Conservation (phyloP, 345 rosid genomes). For the Pelargonium nanum region DNA sequence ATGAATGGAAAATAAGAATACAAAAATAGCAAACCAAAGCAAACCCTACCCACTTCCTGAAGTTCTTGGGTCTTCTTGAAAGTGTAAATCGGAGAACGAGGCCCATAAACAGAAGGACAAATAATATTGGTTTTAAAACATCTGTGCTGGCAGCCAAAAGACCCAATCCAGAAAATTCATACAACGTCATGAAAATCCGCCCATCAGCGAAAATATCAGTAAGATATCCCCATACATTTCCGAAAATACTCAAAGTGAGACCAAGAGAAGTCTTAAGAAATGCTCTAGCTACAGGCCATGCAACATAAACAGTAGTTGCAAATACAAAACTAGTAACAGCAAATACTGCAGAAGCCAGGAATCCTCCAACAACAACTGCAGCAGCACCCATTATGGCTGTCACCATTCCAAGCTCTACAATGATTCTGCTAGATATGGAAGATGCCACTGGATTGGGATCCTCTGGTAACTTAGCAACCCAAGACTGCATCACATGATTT, state of each 20-base stretch:
- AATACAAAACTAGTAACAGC: slow-evolving; percentile 74
- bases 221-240: slow-evolving; percentile 52
- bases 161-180: slow-evolving; percentile 60
- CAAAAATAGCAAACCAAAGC: slow-evolving; percentile 9
- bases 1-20: slow-evolving; percentile 2
- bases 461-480: slow-evolving; percentile 63
- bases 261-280: slow-evolving; percentile 56
- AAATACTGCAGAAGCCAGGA: slow-evolving; percentile 77
- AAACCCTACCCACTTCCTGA: slow-evolving; percentile 79
- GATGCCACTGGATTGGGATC: slow-evolving; percentile 81
- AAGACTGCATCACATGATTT: too few species aligned
- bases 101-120: slow-evolving; percentile 75
- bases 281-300: slow-evolving; percentile 73
- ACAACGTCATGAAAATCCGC: slow-evolving; percentile 52
- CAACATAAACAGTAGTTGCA: slow-evolving; percentile 59
- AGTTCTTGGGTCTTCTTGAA: slow-evolving; percentile 90
- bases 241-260: slow-evolving; percentile 40
- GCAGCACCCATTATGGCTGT: slow-evolving; percentile 81
- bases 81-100: slow-evolving; percentile 84
- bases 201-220: slow-evolving; percentile 55
- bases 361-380: slow-evolving; percentile 77
- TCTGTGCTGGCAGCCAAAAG: slow-evolving; percentile 73
- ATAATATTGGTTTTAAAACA: slow-evolving; percentile 59
- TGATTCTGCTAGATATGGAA: slow-evolving; percentile 87
- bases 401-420: slow-evolving; percentile 91